Conservation (phyloP, 164 flowering plant species). For the Dillenia turbinata region DNA sequence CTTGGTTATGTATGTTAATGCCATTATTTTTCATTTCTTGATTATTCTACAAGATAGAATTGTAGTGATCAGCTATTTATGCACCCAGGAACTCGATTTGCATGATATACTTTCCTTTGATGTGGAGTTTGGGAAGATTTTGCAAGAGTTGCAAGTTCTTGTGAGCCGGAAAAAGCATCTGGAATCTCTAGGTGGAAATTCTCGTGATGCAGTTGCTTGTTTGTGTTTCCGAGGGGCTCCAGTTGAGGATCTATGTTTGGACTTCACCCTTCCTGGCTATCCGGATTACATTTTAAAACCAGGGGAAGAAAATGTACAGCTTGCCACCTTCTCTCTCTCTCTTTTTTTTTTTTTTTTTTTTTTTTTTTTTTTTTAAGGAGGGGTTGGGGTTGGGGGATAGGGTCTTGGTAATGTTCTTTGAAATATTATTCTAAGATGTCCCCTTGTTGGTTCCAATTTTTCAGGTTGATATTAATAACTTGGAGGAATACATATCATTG, state of each 20-base stretch:
- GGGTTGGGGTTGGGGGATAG: background rate
- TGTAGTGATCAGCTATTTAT: no score
- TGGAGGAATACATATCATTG: constrained; percentile 83
- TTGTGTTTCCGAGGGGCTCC: constrained; percentile 65
- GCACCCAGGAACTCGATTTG: constrained; percentile 87
- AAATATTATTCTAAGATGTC: background rate
- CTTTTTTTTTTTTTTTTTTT: background rate
- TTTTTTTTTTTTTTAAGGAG: no score
- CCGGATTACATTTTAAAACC: constrained; percentile 79
- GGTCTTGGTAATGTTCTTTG: no score
- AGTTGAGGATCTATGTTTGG: constrained; percentile 82
- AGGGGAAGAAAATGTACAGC: constrained; percentile 68
- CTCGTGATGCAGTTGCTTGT: constrained; percentile 34
- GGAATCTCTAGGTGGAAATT: constrained; percentile 42
- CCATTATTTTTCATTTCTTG: background rate
- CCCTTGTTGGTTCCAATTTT: constrained; percentile 5
- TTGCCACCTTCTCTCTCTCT: constrained; percentile 4
- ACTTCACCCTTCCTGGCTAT: constrained; percentile 96
- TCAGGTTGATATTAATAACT: constrained; percentile 75
- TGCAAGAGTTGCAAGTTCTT: constrained; percentile 80
- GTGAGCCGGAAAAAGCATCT: constrained; percentile 69
- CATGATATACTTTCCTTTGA: constrained; percentile 86
- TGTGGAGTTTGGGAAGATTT: constrained; percentile 70
- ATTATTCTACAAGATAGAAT: background rate
- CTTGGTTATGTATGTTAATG: constrained; percentile 77